These are phyloP conservation scores for Wickerhamomyces sydowiorum DNA, from an alignment of 805 yeast species.

Conservation along the genomic window DNA sequence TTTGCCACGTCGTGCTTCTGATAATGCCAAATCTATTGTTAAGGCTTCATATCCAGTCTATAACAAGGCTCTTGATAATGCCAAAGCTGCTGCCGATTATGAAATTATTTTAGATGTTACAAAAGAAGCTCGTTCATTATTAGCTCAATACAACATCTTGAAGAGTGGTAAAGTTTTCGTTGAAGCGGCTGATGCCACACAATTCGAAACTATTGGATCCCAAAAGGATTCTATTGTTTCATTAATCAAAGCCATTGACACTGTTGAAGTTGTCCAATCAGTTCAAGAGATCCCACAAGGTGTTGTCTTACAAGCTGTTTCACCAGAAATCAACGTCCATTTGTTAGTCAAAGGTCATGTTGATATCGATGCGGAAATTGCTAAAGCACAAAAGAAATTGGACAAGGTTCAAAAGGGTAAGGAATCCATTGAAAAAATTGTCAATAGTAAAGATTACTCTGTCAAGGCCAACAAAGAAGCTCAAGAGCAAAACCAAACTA, in stretches of 20 bases:
- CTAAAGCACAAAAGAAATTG: constrained; percentile 75
- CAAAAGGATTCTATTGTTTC: constrained; percentile 88
- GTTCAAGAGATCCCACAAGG: constrained; percentile 73
- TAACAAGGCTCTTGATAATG: constrained; percentile 54
- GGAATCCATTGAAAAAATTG: constrained; percentile 62
- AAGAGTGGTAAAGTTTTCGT: constrained; percentile 85
- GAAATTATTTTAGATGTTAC: constrained; percentile 82
- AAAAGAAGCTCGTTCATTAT: constrained; percentile 84
- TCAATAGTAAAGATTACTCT: constrained; percentile 69
- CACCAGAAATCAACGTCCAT: constrained; percentile 79
- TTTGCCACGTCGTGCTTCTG: constrained; percentile 80
- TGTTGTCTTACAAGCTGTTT: constrained; percentile 79
- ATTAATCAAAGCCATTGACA: constrained; percentile 84
- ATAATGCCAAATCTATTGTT: constrained; percentile 63
- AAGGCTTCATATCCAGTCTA: constrained; percentile 76
- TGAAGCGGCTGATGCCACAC: constrained; percentile 51
- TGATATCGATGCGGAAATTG: constrained; percentile 86
- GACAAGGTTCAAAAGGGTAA: constrained; percentile 55
- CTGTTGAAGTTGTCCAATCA: constrained; percentile 56
- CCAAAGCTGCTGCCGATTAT: constrained; percentile 65
- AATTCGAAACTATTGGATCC: constrained; percentile 47
- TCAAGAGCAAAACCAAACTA: constrained; percentile 64
- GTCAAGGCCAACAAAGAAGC: constrained; percentile 81
- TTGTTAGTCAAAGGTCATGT: constrained; percentile 91
- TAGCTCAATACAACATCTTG: constrained; percentile 83